Evolutionary conservation across 2,329 filamentous ascomycete species (phyloP).

Genomic region (Cryphonectria naterciae): DNA sequence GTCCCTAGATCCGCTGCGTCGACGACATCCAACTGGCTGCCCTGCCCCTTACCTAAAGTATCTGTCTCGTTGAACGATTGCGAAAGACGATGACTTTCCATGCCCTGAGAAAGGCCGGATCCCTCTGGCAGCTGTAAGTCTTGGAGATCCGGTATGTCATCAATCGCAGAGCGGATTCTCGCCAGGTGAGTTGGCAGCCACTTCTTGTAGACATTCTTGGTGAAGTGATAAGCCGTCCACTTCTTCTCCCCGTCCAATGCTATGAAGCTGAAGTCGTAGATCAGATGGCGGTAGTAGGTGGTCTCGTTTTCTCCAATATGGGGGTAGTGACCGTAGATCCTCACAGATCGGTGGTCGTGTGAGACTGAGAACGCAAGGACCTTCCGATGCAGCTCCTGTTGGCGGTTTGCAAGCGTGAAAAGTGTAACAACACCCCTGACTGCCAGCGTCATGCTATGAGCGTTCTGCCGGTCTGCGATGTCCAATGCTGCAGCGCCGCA

Average conservation of each 20-base stretch:
- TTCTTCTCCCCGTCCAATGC: slow-evolving; percentile 39
- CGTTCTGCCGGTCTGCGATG: slow-evolving; percentile 45
- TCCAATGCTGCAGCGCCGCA: slow-evolving; percentile 44
- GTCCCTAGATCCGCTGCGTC: no score
- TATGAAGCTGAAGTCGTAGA: slow-evolving; percentile 41
- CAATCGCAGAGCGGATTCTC: slow-evolving; percentile 43
- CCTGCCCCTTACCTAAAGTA: no score
- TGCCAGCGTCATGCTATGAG: slow-evolving; percentile 47
- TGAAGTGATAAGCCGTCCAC: slow-evolving; percentile 44
- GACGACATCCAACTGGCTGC: no score
- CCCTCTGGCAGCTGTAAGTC: no score
- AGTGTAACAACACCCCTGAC: slow-evolving; percentile 45
- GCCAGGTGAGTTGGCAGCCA: slow-evolving; percentile 43
- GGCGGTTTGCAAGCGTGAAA: slow-evolving; percentile 42
- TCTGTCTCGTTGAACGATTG: no score
- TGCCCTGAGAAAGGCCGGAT: no score
- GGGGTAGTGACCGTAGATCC: slow-evolving; percentile 48
- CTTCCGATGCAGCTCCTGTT: slow-evolving; percentile 42
- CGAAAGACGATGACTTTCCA: no score
- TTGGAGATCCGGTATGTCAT: slow-evolving; percentile 24
- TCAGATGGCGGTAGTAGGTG: slow-evolving; percentile 45
- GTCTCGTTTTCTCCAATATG: slow-evolving; percentile 38
- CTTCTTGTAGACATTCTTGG: not conserved
- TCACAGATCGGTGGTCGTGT: slow-evolving; percentile 38
- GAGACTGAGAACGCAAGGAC: slow-evolving; percentile 40